Percentiles rank a stretch among this genome's conserved stretches.
Evolutionary conservation across 2,329 filamentous ascomycete species (phyloP).

Genomic region (Epichloe uncinata): DNA sequence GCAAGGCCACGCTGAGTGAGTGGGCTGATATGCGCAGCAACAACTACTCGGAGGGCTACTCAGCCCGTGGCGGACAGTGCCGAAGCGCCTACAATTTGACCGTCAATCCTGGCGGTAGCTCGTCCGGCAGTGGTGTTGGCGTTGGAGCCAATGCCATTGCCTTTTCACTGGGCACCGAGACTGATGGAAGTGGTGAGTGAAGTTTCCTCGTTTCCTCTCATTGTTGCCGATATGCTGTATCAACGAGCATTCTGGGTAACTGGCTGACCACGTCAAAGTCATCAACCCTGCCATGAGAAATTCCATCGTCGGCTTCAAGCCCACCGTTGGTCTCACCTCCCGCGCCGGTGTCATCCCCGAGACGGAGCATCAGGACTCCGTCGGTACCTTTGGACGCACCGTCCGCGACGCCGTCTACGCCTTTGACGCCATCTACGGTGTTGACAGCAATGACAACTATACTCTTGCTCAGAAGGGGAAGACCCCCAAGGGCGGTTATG

Average conservation of each 20-base stretch:
- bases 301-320: constrained; percentile 59
- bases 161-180: constrained; percentile 61
- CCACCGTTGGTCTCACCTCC: constrained; percentile 60
- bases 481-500: constrained; percentile 43
- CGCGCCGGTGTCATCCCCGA: constrained; percentile 52
- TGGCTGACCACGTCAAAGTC: constrained; percentile 23
- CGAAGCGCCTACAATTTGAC: constrained; percentile 57
- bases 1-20: constrained; percentile 58
- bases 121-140: constrained; percentile 50
- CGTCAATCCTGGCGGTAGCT: constrained; percentile 54
- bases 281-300: constrained; percentile 61
- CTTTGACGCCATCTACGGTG: constrained; percentile 54
- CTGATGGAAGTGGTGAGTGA: constrained; percentile 46
- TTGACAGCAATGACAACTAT: constrained; percentile 52
- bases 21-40: constrained; percentile 62
- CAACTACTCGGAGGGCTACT: constrained; percentile 56
- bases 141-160: constrained; percentile 50
- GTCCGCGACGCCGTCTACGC: constrained; percentile 55
- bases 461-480: constrained; percentile 42
- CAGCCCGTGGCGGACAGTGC: constrained; percentile 48
- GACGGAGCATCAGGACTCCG: constrained; percentile 52
- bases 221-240: no score
- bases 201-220: not conserved
- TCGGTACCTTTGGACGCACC: constrained; percentile 54
- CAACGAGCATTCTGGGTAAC: not conserved